phyloP scores from a whole-genome alignment of 2,329 filamentous ascomycete species.

The Alternaria sp. region DNA sequence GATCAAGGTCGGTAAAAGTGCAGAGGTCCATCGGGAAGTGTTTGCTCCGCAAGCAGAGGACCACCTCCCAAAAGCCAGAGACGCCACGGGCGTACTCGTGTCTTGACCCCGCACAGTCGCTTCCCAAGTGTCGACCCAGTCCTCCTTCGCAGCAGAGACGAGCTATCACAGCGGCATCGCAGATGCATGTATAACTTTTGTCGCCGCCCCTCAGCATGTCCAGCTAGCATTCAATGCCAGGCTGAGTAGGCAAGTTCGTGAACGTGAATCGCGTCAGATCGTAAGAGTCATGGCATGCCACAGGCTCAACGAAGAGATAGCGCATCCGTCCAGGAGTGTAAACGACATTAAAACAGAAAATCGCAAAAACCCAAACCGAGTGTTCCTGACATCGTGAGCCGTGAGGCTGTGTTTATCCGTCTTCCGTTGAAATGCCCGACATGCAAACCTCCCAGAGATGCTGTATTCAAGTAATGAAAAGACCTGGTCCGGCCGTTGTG shows the following conservation, averaged over 20 bases:
- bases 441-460: constrained; percentile 57
- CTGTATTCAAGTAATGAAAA: constrained; percentile 50
- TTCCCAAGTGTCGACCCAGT: constrained; percentile 17
- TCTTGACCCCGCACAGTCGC: constrained; percentile 34
- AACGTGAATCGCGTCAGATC: constrained; percentile 45
- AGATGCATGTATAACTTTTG: constrained; percentile 53
- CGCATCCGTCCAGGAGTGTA: constrained; percentile 39
- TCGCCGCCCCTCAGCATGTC: constrained; percentile 49
- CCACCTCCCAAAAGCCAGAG: constrained; percentile 38
- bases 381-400: constrained; percentile 53
- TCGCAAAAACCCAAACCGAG: constrained; percentile 49
- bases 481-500: constrained; percentile 48
- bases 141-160: constrained; percentile 37
- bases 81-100: constrained; percentile 45
- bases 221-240: constrained; percentile 53
- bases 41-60: constrained; percentile 52
- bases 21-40: constrained; percentile 43
- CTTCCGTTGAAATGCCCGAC: constrained; percentile 54
- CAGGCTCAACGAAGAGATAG: constrained; percentile 48
- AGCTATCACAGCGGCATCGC: constrained; percentile 49
- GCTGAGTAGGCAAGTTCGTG: constrained; percentile 37
- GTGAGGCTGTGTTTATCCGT: constrained; percentile 54
- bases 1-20: constrained; percentile 42
- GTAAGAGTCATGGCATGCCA: constrained; percentile 48
- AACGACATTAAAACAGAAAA: constrained; percentile 54